These are phyloP conservation scores for Candida berthetii DNA, from an alignment of 805 yeast genomes.

Conservation along the genomic window DNA sequence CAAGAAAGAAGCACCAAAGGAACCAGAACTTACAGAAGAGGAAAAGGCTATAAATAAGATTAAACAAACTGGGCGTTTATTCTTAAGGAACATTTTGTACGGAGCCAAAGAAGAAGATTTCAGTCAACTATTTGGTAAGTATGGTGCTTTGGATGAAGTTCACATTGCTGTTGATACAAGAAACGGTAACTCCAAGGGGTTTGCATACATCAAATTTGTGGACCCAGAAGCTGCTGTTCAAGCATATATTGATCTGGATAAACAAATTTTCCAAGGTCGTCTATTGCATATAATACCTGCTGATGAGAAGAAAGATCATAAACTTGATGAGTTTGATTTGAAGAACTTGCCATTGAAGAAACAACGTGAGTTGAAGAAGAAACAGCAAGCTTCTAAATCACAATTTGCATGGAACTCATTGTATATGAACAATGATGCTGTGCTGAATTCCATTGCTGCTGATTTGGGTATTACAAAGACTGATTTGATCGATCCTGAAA, in stretches of 20 bases:
- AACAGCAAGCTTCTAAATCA: conserved; percentile 75
- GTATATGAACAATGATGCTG: conserved; percentile 87
- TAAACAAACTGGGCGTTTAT: conserved; percentile 69
- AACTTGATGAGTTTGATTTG: conserved; percentile 84
- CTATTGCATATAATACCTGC: conserved; percentile 86
- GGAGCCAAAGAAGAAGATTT: conserved; percentile 78
- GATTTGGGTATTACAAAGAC: conserved; percentile 80
- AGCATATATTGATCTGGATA: conserved; percentile 74
- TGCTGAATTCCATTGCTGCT: conserved; percentile 80
- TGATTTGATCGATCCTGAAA: conserved; percentile 82
- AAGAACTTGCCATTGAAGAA: conserved; percentile 89
- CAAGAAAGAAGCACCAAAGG: conserved; percentile 10
- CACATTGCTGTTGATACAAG: conserved; percentile 90
- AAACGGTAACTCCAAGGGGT: conserved; percentile 88
- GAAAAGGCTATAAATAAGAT: conserved; percentile 47
- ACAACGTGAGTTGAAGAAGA: conserved; percentile 78
- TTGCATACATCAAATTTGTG: conserved; percentile 76
- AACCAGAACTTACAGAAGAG: conserved; percentile 32
- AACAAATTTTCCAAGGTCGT: conserved; percentile 90
- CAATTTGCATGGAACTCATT: conserved; percentile 95
- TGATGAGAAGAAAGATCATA: conserved; percentile 73
- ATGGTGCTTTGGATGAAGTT: conserved; percentile 78
- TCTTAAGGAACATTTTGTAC: conserved; percentile 81
- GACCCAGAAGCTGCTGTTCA: conserved; percentile 64
- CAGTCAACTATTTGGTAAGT: conserved; percentile 51